Evolutionary conservation across 2,329 filamentous ascomycete genomes (phyloP), one percentile per base, ranked within the genome.

Genomic region (Xenosphaeropsis pyriputrescens): DNA sequence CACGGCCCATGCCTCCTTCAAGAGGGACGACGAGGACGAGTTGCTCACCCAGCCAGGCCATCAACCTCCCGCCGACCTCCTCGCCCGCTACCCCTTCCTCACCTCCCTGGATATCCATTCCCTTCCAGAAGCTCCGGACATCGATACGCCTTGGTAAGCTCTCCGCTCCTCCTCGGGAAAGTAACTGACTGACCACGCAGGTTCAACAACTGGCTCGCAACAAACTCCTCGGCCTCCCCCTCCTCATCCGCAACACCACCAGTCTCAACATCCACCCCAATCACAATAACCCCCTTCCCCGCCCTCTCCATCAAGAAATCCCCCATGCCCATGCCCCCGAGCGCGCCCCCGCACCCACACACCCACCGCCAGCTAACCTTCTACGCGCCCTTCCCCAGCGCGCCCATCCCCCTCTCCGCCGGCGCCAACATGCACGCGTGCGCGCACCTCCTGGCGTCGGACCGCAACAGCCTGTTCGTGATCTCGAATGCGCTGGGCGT

Each of bases 371-470:
- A 68, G 45, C 45, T 70, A 34, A 57, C 60, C 19, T 59, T 63
- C 39, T 70, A 70, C 45, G 22, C 22, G 8, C 22, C 22, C 3
- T 11, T 26, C 3, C 22, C 8, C 3, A 6, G 12, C 53, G 58
- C 3, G 49, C 64, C 1, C 57, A 63, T 17, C 64, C 63, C 41
- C 50, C 60, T 41, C 54, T 60, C 9, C 39, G 59, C 44, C 42
- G 57, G 50, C 36, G 61, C 67, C 22, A 75, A 75, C 44, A 50
- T 75, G 14, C 70, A 74, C 44, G 64, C 68, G 1, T 70, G 66
- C 45, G 69, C 68, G 3, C 71, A 75, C 50, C 55, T 73, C 32
- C 75, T 72, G 46, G 64, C 69, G 1, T 68, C 64, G 26, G 71
- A 74, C 45, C 62, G 65, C 17, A 74, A 74, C 40, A 66, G 65